Conservation (phyloP, 2,329 filamentous ascomycete genomes). For the Trichoderma citrinoviride region DNA sequence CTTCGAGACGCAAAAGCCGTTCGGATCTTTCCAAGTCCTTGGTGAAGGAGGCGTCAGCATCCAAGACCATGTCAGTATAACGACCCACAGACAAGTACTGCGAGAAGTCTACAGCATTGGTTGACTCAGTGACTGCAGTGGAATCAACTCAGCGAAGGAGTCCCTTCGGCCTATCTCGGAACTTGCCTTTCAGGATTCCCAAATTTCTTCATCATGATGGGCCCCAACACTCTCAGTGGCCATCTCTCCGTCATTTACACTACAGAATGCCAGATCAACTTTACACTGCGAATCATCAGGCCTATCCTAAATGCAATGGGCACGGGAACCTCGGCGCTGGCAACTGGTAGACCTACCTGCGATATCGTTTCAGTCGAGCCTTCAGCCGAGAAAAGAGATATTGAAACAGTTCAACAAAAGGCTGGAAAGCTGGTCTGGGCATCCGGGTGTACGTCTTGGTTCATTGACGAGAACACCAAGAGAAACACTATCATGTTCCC, state of each 20-base stretch:
- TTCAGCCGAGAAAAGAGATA: slow-evolving; percentile 28
- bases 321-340: slow-evolving; percentile 4
- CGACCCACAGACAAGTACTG: too few relatives aligned
- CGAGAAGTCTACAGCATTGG: not conserved
- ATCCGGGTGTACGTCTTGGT: slow-evolving; percentile 52
- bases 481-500: slow-evolving; percentile 53
- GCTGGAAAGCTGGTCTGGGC: slow-evolving; percentile 47
- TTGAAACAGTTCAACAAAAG: slow-evolving; percentile 39
- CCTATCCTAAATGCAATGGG: slow-evolving; percentile 37
- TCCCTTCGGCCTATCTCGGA: slow-evolving; percentile 45
- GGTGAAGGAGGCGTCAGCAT: slow-evolving; percentile 42
- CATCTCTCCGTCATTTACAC: slow-evolving; percentile 51
- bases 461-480: slow-evolving; percentile 44
- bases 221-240: slow-evolving; percentile 42
- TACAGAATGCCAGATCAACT: slow-evolving; percentile 52
- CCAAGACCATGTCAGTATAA: slow-evolving; percentile 40
- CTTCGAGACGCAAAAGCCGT: slow-evolving; percentile 46
- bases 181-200: slow-evolving; percentile 47
- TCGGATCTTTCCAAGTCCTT: slow-evolving; percentile 46
- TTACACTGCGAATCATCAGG: slow-evolving; percentile 34
- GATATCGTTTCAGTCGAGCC: slow-evolving; percentile 35
- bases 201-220: slow-evolving; percentile 40
- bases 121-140: slow-evolving; percentile 22
- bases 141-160: slow-evolving; percentile 27
- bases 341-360: slow-evolving; percentile 19